These are phyloP conservation scores for Ulota crispa DNA, from an alignment of 225 moss, liverwort and hornwort genomes.

Conservation along the genomic window DNA sequence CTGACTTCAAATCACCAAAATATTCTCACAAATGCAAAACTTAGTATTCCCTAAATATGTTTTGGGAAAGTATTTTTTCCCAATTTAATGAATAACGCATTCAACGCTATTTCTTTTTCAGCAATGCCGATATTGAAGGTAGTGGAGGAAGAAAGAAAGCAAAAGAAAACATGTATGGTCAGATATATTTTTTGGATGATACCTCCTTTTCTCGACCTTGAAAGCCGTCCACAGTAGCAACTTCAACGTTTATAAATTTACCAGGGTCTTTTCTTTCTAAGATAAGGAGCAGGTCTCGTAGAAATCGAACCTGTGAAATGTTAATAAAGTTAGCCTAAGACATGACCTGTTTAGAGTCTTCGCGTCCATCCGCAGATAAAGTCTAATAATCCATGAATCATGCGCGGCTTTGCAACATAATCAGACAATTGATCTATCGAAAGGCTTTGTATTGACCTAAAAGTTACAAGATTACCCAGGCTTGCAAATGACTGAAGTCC, in stretches of 20 bases:
- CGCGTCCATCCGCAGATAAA: neutral
- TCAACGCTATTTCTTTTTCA: neutral
- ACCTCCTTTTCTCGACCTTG: constrained; percentile 97
- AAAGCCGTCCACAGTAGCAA: constrained; percentile 93
- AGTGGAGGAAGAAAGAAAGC: neutral
- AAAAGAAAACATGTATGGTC: neutral
- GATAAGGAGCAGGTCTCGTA: constrained; percentile 62
- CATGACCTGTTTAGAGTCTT: neutral
- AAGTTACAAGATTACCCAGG: neutral
- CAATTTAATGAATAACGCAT: too few relatives aligned
- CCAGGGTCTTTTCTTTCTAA: constrained; percentile 54
- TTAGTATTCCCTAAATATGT: too few relatives aligned
- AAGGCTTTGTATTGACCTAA: neutral
- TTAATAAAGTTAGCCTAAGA: constrained; percentile 10
- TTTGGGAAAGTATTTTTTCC: too few relatives aligned
- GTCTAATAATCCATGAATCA: neutral
- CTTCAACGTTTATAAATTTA: constrained; percentile 64
- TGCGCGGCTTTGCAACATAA: constrained; percentile 1
- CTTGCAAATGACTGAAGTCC: neutral
- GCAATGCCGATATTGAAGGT: neutral
- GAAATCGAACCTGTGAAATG: constrained; percentile 62
- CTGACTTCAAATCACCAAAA: too few relatives aligned
- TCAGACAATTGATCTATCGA: neutral
- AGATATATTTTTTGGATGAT: neutral
- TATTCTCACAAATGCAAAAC: too few relatives aligned